Evolutionary conservation across 768 basidiomycete genomes (phyloP).

Genomic region (Mrakia blollopis): DNA sequence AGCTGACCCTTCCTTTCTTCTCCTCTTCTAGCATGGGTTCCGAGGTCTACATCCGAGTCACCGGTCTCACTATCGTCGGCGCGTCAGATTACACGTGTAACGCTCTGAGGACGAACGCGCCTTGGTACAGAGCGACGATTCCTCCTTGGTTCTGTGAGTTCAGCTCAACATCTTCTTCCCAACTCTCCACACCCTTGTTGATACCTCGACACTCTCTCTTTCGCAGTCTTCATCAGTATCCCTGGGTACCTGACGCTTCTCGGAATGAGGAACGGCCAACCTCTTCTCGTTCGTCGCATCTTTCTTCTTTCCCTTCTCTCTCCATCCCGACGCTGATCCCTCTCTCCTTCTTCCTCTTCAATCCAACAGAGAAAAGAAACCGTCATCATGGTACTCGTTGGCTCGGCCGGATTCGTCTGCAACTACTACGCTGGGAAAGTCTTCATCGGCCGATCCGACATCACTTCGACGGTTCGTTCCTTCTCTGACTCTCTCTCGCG

Average conservation of each 20-base stretch:
- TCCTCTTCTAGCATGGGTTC: conserved; percentile 54
- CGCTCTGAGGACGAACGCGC: conserved; percentile 55
- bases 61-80: conserved; percentile 49
- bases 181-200: not conserved
- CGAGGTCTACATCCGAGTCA: conserved; percentile 59
- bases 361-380: conserved; percentile 40
- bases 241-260: conserved; percentile 46
- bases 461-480: conserved; percentile 69
- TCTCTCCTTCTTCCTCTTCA: conserved; percentile 25
- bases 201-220: not conserved
- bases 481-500: conserved; percentile 33
- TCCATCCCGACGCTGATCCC: not conserved
- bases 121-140: conserved; percentile 71
- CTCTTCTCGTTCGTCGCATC: conserved; percentile 37
- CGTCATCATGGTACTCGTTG: conserved; percentile 51
- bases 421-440: conserved; percentile 61
- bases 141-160: conserved; percentile 59
- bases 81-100: conserved; percentile 60
- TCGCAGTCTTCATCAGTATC: conserved; percentile 44
- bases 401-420: conserved; percentile 55
- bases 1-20: not conserved
- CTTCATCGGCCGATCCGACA: conserved; percentile 66
- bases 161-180: conserved; percentile 37
- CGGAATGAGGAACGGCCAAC: conserved; percentile 46
- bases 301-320: not conserved